phyloP scores from a whole-genome alignment of 108 stramenopile species.

The Fragilaria radians region DNA sequence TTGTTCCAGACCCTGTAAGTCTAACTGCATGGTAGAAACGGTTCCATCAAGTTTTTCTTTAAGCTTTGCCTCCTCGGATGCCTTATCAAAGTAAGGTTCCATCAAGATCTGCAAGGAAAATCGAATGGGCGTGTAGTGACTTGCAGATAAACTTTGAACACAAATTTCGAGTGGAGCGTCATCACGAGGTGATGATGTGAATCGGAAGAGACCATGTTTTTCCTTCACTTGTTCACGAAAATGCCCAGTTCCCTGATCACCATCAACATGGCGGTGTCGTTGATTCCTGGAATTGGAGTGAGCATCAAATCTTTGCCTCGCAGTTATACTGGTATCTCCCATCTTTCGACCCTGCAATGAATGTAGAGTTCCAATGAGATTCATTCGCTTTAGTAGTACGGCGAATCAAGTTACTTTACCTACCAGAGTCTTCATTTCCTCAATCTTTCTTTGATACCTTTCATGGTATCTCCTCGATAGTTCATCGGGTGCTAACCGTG shows the following conservation, averaged over 20 bases:
- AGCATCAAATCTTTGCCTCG: neutral
- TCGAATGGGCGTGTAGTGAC: neutral
- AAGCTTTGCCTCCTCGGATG: neutral
- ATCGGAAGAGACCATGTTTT: neutral
- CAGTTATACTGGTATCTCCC: neutral
- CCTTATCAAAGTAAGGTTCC: neutral
- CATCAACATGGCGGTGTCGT: neutral
- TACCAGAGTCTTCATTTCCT: neutral
- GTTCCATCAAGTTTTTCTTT: neutral
- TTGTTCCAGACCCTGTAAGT: neutral
- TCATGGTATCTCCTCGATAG: constrained; percentile 1
- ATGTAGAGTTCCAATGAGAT: neutral
- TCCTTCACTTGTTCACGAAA: neutral
- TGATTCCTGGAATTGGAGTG: neutral
- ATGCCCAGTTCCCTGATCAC: neutral
- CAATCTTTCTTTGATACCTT: neutral
- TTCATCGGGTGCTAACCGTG: neutral
- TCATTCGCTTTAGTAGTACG: neutral
- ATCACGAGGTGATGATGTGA: neutral
- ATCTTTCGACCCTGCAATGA: neutral
- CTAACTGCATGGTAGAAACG: neutral
- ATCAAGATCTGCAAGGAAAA: neutral
- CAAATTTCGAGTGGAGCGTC: constrained; percentile 8
- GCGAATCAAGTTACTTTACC: too few species aligned
- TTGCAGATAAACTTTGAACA: constrained; percentile 4